These are phyloP conservation scores for Xenosphaeropsis pyriputrescens DNA, from an alignment of 2,329 filamentous ascomycete species.

Conservation along the genomic window DNA sequence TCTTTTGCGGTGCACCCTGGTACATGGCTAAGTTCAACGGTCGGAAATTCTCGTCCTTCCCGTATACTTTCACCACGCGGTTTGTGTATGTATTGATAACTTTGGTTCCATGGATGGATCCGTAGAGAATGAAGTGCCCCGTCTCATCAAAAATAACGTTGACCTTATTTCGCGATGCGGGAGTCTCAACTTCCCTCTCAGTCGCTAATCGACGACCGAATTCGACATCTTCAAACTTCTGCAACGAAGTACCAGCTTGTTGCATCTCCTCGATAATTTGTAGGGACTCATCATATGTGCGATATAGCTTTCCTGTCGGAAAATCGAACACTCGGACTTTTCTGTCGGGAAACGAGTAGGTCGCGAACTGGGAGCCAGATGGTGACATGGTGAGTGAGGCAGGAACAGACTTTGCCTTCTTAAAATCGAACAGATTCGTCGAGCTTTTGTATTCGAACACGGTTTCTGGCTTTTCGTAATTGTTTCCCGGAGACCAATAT, in stretches of 20 bases:
- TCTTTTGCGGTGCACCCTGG: conserved; percentile 90
- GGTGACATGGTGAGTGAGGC: conserved; percentile 75
- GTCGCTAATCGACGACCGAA: conserved; percentile 79
- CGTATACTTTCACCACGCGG: conserved; percentile 78
- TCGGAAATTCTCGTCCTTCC: conserved; percentile 76
- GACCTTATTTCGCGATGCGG: conserved; percentile 49
- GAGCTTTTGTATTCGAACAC: conserved; percentile 90
- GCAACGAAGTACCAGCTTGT: conserved; percentile 70
- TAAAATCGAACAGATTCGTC: conserved; percentile 93
- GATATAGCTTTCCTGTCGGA: conserved; percentile 69
- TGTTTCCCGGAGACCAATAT: conserved; percentile 76
- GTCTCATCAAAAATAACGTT: conserved; percentile 96
- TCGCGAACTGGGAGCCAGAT: conserved; percentile 71
- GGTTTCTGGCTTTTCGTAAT: conserved; percentile 79
- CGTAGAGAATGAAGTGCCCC: conserved; percentile 87
- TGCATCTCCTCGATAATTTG: conserved; percentile 88
- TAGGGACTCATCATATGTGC: conserved; percentile 91
- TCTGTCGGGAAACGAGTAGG: conserved; percentile 83
- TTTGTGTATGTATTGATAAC: conserved; percentile 95
- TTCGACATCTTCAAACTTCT: conserved; percentile 78
- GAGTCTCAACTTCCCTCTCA: conserved; percentile 72
- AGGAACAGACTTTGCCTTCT: conserved; percentile 80
- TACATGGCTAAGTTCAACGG: conserved; percentile 76
- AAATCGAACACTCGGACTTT: conserved; percentile 94
- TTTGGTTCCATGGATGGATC: conserved; percentile 83